Conservation (phyloP, 768 basidiomycete genomes). For the Boletus barrowsii region DNA sequence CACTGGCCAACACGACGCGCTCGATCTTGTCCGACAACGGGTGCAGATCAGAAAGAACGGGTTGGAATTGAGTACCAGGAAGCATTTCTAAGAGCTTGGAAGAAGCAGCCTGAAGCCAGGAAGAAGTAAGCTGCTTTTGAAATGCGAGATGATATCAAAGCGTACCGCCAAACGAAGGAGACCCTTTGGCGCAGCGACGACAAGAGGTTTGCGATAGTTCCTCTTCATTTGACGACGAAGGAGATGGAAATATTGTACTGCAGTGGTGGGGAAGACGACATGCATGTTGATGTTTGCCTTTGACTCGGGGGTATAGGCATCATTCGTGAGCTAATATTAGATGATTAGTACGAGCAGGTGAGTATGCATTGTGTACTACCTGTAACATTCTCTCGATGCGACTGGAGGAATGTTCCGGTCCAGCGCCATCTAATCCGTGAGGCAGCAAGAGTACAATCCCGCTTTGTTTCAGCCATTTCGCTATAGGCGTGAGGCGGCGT, state of each 20-base stretch:
- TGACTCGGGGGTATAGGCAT: constrained; percentile 41
- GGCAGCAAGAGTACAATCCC: constrained; percentile 83
- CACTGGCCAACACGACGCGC: constrained; percentile 72
- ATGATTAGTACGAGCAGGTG: not conserved
- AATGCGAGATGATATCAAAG: constrained; percentile 4
- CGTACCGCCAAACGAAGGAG: constrained; percentile 72
- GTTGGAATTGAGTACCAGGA: constrained; percentile 58
- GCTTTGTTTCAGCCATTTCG: constrained; percentile 93
- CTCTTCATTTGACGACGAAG: constrained; percentile 82
- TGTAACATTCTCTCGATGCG: constrained; percentile 90
- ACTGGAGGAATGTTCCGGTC: constrained; percentile 89
- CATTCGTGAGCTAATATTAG: constrained; percentile 68
- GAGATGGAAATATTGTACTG: constrained; percentile 91
- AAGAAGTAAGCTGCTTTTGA: not conserved
- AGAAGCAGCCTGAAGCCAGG: constrained; percentile 58
- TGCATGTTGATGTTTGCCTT: constrained; percentile 73
- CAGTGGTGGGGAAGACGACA: constrained; percentile 81
- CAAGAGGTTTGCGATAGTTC: constrained; percentile 82
- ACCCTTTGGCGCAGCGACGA: constrained; percentile 84
- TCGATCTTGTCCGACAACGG: constrained; percentile 39
- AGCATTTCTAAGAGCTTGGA: constrained; percentile 63
- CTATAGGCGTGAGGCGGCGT: constrained; percentile 34
- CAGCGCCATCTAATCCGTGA: constrained; percentile 89
- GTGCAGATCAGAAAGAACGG: constrained; percentile 56
- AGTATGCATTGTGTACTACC: constrained; percentile 35